phyloP scores from a whole-genome alignment of 2,329 filamentous ascomycete species.

The Xenoacremonium recifei region DNA sequence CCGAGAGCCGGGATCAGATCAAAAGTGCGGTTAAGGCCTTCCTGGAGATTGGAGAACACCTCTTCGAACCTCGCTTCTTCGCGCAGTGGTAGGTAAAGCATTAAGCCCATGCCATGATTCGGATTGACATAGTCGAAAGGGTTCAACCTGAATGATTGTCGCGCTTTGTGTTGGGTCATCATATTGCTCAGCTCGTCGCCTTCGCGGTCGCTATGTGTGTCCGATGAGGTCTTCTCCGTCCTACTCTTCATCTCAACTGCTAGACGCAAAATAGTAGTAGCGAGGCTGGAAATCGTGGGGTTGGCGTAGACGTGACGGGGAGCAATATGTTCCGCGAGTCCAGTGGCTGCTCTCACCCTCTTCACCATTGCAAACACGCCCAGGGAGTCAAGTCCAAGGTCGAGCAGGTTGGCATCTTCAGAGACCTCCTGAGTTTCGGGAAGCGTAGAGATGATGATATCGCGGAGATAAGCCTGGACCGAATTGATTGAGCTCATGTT shows the following conservation, averaged over 20 bases:
- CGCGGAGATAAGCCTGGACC: slow-evolving; percentile 16
- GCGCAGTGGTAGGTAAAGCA: slow-evolving; percentile 34
- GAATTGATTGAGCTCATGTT: slow-evolving; percentile 22
- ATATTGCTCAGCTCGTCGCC: slow-evolving; percentile 38
- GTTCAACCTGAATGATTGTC: slow-evolving; percentile 28
- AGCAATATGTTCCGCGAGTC: slow-evolving; percentile 27
- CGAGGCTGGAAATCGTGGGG: slow-evolving; percentile 25
- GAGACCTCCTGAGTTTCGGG: slow-evolving; percentile 14
- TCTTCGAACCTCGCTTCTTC: slow-evolving; percentile 24
- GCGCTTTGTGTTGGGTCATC: slow-evolving; percentile 21
- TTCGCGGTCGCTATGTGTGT: not conserved
- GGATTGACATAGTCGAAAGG: slow-evolving; percentile 33
- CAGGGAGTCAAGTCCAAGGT: slow-evolving; percentile 32
- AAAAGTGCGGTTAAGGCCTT: slow-evolving; percentile 33
- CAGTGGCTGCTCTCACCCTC: slow-evolving; percentile 27
- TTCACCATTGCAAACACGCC: slow-evolving; percentile 29
- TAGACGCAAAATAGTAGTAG: slow-evolving; percentile 19
- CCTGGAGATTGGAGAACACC: slow-evolving; percentile 30
- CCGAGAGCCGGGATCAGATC: slow-evolving; percentile 34
- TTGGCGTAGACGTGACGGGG: slow-evolving; percentile 36
- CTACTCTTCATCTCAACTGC: slow-evolving; percentile 6
- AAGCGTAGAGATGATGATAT: slow-evolving; percentile 17
- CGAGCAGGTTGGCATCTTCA: slow-evolving; percentile 24
- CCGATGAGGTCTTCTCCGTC: not conserved
- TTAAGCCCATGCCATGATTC: slow-evolving; percentile 30